Percentiles rank a stretch among this genome's conserved stretches.
Conservation (phyloP, 371 early-diverging fungal species). For the Mortierella sp. region DNA sequence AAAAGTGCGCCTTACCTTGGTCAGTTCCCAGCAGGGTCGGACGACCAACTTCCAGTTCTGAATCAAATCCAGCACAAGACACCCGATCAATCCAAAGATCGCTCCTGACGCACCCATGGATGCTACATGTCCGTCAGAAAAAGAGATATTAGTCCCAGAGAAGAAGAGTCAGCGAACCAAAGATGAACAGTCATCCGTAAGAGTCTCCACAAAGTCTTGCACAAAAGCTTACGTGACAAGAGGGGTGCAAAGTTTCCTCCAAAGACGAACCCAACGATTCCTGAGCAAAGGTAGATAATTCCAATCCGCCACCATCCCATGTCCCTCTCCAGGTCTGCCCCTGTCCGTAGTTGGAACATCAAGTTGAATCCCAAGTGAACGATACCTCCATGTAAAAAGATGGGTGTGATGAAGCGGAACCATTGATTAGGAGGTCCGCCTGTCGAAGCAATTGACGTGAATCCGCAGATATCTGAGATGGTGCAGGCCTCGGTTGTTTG, state of each 20-base stretch:
- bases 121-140: conserved; percentile 45
- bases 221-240: conserved; percentile 57
- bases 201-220: background rate
- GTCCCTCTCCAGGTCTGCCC: conserved; percentile 78
- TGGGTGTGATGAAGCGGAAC: conserved; percentile 85
- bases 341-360: conserved; percentile 75
- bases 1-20: conserved; percentile 54
- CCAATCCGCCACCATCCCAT: conserved; percentile 82
- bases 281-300: conserved; percentile 78
- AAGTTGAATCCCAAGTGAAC: conserved; percentile 84
- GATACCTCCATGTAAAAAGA: conserved; percentile 88
- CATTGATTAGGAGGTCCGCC: conserved; percentile 71
- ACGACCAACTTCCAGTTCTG: conserved; percentile 80
- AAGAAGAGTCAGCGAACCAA: background rate
- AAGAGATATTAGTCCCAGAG: background rate
- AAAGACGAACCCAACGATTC: conserved; percentile 85
- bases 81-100: conserved; percentile 84
- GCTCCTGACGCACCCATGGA: conserved; percentile 89
- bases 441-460: conserved; percentile 55
- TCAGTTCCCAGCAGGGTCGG: conserved; percentile 75
- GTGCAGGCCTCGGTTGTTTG: conserved; percentile 56
- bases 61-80: conserved; percentile 81
- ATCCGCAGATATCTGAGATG: conserved; percentile 65
- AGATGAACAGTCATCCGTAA: background rate
- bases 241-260: conserved; percentile 74